Base-by-base conservation (phyloP, 106 monocot species). In the Narthecium ossifragum region DNA sequence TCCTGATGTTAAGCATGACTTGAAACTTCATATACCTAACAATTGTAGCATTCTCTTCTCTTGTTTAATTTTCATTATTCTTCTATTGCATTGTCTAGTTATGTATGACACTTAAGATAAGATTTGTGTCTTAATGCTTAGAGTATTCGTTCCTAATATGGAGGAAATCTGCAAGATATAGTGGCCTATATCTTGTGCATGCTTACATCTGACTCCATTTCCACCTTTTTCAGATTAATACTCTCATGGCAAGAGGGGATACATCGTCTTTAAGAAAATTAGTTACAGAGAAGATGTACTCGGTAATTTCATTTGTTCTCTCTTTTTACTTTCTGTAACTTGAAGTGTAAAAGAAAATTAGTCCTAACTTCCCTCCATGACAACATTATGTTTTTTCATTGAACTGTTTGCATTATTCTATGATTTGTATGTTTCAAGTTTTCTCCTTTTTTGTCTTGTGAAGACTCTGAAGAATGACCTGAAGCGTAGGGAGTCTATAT, bases 401-500 rank as follows among this genome's bases (percentile, higher is more conserved):
- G 27, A 46, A 48, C 22, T 32, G 26, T 31, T 25, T 53, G 48
- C 12, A 10, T 2, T 50, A 25, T 8, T 40, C 21, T 17, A 1
- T 55, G 6, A 18, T 34, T 54, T 54, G 28, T 55, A 11, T 5
- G 20, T 43, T 46, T 59, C 12, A 14, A 39, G 5, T 61, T 52
- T 21, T n/a, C 57, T 12, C 2, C 26, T 31, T 69, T 25, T 6
- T 17, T 50, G 20, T 65, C 55, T 33, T 61, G 26, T 60, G 41
- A 72, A 98, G 98, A 70, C 71, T n/a, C 66, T 98, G 21, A 98
- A 91, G 61, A 98, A 98, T 78, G 98, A 98, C 69, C 26, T 98
- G 5, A 98, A 98, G 57, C 71, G 74, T 52, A 84, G 98, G 55
- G 86, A 98, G 60, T 56, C 84, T 51, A 66, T 84, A 46, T 98